Percentiles rank a stretch among this genome's conserved stretches.
phyloP scores from a whole-genome alignment of 176 grass and related monocot species.

The Bromus sterilis region DNA sequence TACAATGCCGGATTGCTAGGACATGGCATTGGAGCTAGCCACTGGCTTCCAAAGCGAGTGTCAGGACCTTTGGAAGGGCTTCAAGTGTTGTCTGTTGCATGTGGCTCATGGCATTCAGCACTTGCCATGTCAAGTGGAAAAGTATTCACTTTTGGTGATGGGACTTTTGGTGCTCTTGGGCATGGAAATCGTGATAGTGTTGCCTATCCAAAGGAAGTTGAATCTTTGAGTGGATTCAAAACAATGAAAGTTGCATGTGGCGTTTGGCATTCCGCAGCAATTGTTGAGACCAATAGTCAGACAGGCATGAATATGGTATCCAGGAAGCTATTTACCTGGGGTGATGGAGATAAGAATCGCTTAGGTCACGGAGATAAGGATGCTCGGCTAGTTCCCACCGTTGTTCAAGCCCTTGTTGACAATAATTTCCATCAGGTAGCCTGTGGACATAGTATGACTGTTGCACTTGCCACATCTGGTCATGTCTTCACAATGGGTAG shows the following conservation, averaged over 20 bases:
- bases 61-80: constrained; percentile 69
- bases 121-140: constrained; percentile 62
- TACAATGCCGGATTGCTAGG: constrained; percentile 71
- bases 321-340: constrained; percentile 86
- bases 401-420: constrained; percentile 63
- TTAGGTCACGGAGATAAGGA: constrained; percentile 83
- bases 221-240: constrained; percentile 50
- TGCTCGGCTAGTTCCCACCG: constrained; percentile 58
- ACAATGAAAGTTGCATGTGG: constrained; percentile 73
- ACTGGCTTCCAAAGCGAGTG: constrained; percentile 81
- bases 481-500: constrained; percentile 96
- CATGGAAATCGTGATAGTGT: constrained; percentile 73
- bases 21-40: constrained; percentile 50
- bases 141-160: constrained; percentile 86
- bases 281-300: constrained; percentile 59
- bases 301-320: constrained; percentile 37
- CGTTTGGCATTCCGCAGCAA: constrained; percentile 87
- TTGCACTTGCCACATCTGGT: constrained; percentile 74
- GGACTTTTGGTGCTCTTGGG: constrained; percentile 76
- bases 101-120: constrained; percentile 90
- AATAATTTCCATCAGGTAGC: constrained; percentile 87
- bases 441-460: constrained; percentile 74
- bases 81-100: constrained; percentile 68
- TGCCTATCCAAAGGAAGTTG: constrained; percentile 66
- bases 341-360: constrained; percentile 79